Evolutionary conservation across 306 rosid genomes (phyloP), one percentile per base, ranked within the genome.

Genomic region (Acacia melanoxylon): DNA sequence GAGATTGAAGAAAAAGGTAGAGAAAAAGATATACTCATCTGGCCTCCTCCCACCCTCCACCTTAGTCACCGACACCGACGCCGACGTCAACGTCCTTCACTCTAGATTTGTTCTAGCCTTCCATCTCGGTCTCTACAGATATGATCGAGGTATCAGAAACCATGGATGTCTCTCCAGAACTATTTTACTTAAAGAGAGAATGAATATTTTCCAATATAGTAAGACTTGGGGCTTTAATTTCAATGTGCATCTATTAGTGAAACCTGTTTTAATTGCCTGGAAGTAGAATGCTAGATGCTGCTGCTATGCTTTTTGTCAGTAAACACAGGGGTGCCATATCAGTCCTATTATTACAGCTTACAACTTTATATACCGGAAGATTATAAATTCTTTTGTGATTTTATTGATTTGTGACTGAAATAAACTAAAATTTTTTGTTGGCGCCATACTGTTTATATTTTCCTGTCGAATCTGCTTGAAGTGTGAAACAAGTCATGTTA

Each of bases 391-490:
- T 37, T 37, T 5, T 37, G 8, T 37, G 6, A 68, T 31, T 33
- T 33, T 66, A 66, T 37, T 66, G 44, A 37, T 33, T 19, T 2
- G 17, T 29, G 11, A 7, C 61, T 20, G 61, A 20, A 31, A 67
- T 19, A 67, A 19, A 33, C 37, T 4, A 15, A 48, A 14, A 33
- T 35, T 19, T 81, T 78, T 29, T 74, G 72, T 75, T 70, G 79
- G 68, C 74, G 63, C 58, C 35, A 52, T 78, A 9, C 44, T 6
- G 8, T 37, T 78, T 82, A 42, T 24, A 52, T 20, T 63, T 67
- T 58, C n/a, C 61, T 11, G 41, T 58, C 56, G 44, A 54, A 78
- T 75, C 74, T 89, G 37, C 42, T 37, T 35, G 42, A 67, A 81
- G 35, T 51, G 51, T 80, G 31, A 65, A 78, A 41, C 17, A 31